Evolutionary conservation across 1,284 basidiomycete species (phyloP), one percentile per base, ranked within the genome.

Genomic region (Irpex sp.): DNA sequence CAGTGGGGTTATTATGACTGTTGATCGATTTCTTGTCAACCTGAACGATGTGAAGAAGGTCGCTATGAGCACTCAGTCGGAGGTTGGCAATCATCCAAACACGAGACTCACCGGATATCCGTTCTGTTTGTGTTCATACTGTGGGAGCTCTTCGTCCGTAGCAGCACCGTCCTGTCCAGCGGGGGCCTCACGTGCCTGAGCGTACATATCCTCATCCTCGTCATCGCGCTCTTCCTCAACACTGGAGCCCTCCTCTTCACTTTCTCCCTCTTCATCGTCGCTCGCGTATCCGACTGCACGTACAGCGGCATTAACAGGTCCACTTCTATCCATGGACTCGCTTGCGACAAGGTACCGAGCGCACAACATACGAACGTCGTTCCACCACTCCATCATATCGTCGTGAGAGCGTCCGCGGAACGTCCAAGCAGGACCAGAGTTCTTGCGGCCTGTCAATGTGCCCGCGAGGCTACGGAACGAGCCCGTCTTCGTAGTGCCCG

Each of bases 301-400:
- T 37, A 99, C 97, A 58, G 96, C 96, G 26, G 95, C 94, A 52
- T 92, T 92, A 17, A 99, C 93, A 8, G 94, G 95, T 4, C 97
- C 97, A 58, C 89, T 89, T 61, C 97, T 83, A 79, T 98, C 94
- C 81, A 98, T 93, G 74, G 90, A 86, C 81, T 98, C 97, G 67
- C 91, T 93, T 59, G 96, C 94, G 62, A 98, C 95, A 62, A 99
- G 85, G 78, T 98, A 99, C 68, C 97, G 83, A 64, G 96, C 96
- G 73, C 94, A 96, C 63, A 99, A 83, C 94, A 98, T 97, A 71
- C 96, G 84, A 62, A 97, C 84, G 76, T 98, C 97, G 77, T 98
- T 98, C 97, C 97, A 99, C 93, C 97, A 98, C 79, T 98, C 97
- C 94, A 98, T 96, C 93, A 98, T 95, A 74, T 98, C 97, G 69